Conservation (phyloP, 2,329 filamentous ascomycete genomes). For the Epichloe elymi region DNA sequence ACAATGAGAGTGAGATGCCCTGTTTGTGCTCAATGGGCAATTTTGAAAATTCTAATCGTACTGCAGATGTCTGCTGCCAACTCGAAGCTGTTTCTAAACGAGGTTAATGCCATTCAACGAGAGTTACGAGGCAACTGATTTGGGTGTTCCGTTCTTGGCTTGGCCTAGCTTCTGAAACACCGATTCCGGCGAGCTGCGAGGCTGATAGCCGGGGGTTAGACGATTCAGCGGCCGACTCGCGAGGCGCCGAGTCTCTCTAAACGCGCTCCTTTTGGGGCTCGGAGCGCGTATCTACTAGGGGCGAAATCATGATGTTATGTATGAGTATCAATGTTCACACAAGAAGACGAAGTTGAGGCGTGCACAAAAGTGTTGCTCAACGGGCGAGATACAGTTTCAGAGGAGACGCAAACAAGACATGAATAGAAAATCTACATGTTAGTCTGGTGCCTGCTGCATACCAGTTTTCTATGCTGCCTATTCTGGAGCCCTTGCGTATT, state of each 20-base stretch:
- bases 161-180: not conserved
- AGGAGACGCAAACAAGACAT: too few species aligned
- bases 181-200: not conserved
- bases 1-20: conserved; percentile 42
- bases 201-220: too few species aligned
- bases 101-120: conserved; percentile 35
- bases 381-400: not conserved
- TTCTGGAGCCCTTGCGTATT: too few species aligned
- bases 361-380: not conserved
- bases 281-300: not conserved
- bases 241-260: too few species aligned
- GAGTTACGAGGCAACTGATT: conserved; percentile 31
- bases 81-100: conserved; percentile 37
- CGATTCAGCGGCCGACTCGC: too few species aligned
- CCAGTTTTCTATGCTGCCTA: too few species aligned
- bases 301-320: not conserved
- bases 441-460: too few species aligned
- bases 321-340: not conserved
- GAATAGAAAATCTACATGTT: too few species aligned
- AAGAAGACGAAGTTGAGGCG: not conserved
- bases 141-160: not conserved
- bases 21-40: not conserved
- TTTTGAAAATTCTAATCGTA: conserved; percentile 1
- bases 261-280: too few species aligned
- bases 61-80: conserved; percentile 39